Evolutionary conservation across 1,284 basidiomycete genomes (phyloP).

Genomic region (Neotropicomus parvogracilis): DNA sequence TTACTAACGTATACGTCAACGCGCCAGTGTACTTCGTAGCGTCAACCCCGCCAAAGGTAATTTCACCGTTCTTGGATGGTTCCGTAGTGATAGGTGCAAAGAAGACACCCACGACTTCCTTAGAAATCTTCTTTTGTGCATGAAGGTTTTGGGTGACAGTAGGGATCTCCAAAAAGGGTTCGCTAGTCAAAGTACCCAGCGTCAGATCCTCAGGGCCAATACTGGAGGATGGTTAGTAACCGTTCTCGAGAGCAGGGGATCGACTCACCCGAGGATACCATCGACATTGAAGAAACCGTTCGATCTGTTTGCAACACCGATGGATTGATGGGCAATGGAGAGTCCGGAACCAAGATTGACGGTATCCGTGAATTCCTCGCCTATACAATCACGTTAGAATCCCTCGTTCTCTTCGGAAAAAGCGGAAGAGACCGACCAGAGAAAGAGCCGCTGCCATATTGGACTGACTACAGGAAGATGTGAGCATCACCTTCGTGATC

Average conservation of each 20-base stretch:
- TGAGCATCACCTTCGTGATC: no score
- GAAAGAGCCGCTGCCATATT: slow-evolving; percentile 28
- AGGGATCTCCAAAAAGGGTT: slow-evolving; percentile 17
- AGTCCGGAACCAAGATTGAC: slow-evolving; percentile 30
- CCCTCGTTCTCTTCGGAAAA: not conserved
- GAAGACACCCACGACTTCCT: no score
- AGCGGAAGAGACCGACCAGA: slow-evolving; percentile 30
- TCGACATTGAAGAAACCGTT: slow-evolving; percentile 31
- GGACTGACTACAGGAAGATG: no score
- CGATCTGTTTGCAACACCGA: slow-evolving; percentile 31
- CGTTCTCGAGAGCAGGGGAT: slow-evolving; percentile 5
- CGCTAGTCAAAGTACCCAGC: no score
- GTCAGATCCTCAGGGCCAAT: slow-evolving; percentile 35
- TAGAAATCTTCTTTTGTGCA: slow-evolving; percentile 28
- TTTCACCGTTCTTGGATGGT: no score
- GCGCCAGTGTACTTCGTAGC: no score
- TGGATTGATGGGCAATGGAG: slow-evolving; percentile 19
- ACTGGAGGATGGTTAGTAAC: slow-evolving; percentile 37
- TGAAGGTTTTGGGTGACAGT: slow-evolving; percentile 39
- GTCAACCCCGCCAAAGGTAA: no score
- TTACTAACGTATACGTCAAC: no score
- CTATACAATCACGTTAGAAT: slow-evolving; percentile 14
- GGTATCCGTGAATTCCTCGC: slow-evolving; percentile 26
- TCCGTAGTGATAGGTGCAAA: no score
- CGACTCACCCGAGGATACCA: slow-evolving; percentile 29